phyloP scores from a whole-genome alignment of 176 grass and related monocot species.

The Carex littledalei region DNA sequence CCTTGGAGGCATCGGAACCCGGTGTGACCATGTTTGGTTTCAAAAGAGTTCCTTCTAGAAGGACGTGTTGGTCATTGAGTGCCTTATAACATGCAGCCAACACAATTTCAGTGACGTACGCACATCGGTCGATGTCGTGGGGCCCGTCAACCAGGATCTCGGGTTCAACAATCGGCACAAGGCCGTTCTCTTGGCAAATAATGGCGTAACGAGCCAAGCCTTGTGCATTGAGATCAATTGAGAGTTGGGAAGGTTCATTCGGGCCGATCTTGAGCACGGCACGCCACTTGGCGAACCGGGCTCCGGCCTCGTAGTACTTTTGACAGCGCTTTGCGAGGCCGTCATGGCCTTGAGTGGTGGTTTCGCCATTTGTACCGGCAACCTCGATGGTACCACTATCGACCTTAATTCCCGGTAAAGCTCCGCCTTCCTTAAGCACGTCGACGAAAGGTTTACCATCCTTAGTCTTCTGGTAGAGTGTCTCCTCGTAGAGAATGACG shows the following conservation, averaged over 20 bases:
- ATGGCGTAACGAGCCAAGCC: constrained; percentile 34
- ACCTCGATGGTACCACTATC: constrained; percentile 30
- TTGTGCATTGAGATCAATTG: constrained; percentile 32
- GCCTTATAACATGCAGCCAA: constrained; percentile 37
- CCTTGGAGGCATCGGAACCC: constrained; percentile 18
- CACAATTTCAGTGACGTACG: constrained; percentile 19
- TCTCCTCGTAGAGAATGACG: constrained; percentile 32
- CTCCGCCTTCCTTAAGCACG: not conserved
- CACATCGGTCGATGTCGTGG: constrained; percentile 25
- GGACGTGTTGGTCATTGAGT: constrained; percentile 29
- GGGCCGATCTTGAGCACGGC: constrained; percentile 30
- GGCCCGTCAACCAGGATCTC: constrained; percentile 30
- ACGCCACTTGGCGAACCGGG: constrained; percentile 35
- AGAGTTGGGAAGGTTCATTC: constrained; percentile 26
- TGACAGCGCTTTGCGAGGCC: constrained; percentile 22
- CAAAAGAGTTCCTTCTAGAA: constrained; percentile 33
- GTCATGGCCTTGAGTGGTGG: constrained; percentile 35
- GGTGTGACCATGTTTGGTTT: constrained; percentile 43
- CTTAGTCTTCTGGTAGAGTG: constrained; percentile 28
- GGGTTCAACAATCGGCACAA: constrained; percentile 33
- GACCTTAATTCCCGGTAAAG: constrained; percentile 36
- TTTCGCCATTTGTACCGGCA: constrained; percentile 34
- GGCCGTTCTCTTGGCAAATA: constrained; percentile 35
- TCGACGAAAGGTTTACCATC: constrained; percentile 32
- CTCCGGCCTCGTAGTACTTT: constrained; percentile 33